Evolutionary conservation across 1,284 basidiomycete genomes (phyloP), one percentile per base, ranked within the genome.

Genomic region (Marasmius oreades): DNA sequence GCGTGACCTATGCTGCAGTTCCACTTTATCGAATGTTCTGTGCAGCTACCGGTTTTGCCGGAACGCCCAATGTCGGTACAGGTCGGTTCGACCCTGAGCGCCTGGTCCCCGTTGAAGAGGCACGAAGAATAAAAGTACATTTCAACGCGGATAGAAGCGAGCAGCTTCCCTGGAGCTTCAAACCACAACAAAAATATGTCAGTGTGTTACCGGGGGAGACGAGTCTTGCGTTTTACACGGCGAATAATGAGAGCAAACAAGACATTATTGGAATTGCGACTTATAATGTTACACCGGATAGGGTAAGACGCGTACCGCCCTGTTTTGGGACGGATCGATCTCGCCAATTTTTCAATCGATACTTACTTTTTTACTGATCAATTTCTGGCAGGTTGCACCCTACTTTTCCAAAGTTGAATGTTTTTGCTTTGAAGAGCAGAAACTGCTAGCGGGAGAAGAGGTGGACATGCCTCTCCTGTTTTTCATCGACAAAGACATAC

Each of bases 381-480:
- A 22, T 58, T 26, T 26, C 31, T 22, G 43, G 6, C 67, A 98
- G 93, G 85, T 98, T 63, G 97, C 97, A 5, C 95, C 96, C 0
- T 99, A 98, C 72, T 99, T 99, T 69, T 93, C 95, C 56, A 99
- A 99, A 76, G 95, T 99, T 7, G 97, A 99, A 72, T 99, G 97
- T 66, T 99, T 99, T 78, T 99, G 97, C 74, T 99, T 99, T 65
- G 97, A 99, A 71, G 97, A 99, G 70, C 97, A 99, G 73, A 92
- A 90, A 66, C 82, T 99, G 18, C 77, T 98, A 22, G 95, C 96
- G 0, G 90, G 91, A 22, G 97, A 99, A 73, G 95, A 98, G 72
- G 93, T 99, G 18, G 97, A 99, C 73, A 91, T 99, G 81, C 97
- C 97, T 16, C 81, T 99, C 26, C 84, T 99, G 61, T 99, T 99